Conservation (phyloP, 345 rosid species). For the Eucalyptus viminalis region DNA sequence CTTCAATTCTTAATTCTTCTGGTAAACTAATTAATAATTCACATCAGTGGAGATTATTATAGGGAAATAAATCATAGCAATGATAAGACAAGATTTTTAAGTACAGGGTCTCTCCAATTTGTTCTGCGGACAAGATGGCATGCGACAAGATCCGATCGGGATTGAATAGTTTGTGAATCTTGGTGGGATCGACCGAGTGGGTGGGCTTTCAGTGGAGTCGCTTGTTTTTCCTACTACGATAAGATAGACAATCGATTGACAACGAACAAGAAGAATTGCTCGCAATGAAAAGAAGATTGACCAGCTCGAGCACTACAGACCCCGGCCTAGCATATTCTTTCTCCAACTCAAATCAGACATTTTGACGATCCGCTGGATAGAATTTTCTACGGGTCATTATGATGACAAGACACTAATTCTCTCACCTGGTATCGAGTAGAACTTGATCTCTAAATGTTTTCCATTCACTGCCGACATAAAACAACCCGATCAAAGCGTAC, state of each 20-base stretch:
- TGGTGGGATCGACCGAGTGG: neutral
- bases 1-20: neutral
- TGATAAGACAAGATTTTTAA: neutral
- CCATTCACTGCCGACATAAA: neutral
- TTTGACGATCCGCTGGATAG: neutral
- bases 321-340: neutral
- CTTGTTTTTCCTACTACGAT: neutral
- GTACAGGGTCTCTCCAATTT: neutral
- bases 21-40: neutral
- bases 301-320: neutral
- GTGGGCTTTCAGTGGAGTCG: neutral
- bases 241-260: neutral
- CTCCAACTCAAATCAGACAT: neutral
- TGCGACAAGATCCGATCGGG: neutral
- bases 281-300: neutral
- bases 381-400: neutral
- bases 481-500: neutral
- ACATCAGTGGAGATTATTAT: neutral
- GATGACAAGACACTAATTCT: neutral
- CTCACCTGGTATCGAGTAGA: neutral
- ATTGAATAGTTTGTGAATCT: neutral
- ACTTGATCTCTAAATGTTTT: neutral
- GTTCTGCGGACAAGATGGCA: neutral
- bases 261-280: neutral
- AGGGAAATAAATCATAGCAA: neutral